These are phyloP conservation scores for Malania oleifera DNA, from an alignment of 164 flowering plant species.

Conservation along the genomic window DNA sequence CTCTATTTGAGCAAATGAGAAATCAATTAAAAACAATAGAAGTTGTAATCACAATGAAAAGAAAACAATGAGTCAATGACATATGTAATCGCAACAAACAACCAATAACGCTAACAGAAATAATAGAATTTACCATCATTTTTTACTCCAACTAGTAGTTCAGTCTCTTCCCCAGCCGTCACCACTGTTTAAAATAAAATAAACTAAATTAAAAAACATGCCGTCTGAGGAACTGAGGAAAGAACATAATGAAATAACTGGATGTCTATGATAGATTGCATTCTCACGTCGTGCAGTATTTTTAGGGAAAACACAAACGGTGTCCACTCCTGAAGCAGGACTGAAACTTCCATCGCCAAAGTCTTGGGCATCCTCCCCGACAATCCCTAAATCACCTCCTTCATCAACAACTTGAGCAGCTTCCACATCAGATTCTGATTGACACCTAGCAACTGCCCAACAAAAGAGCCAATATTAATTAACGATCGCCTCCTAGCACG, in stretches of 20 bases:
- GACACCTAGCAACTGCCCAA: slow-evolving; percentile 61
- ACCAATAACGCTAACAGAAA: background rate
- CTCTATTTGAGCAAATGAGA: too few species aligned
- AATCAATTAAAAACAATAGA: background rate
- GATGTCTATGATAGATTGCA: background rate
- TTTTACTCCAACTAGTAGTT: slow-evolving; percentile 77
- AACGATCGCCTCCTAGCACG: background rate
- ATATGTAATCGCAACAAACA: too few species aligned
- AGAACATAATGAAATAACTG: background rate
- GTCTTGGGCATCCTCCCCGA: slow-evolving; percentile 65
- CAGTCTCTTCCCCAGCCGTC: slow-evolving; percentile 79
- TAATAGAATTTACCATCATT: slow-evolving; percentile 75
- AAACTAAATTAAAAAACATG: slow-evolving; percentile 4
- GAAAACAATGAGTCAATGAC: too few species aligned
- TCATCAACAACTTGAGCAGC: slow-evolving; percentile 43
- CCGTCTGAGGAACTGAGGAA: background rate
- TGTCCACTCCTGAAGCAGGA: slow-evolving; percentile 83
- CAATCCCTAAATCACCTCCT: slow-evolving; percentile 60
- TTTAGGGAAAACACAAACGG: slow-evolving; percentile 79
- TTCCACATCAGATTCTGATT: slow-evolving; percentile 55
- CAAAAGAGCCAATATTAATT: background rate
- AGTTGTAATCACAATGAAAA: background rate
- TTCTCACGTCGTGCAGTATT: slow-evolving; percentile 56
- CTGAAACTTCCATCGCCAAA: slow-evolving; percentile 44
- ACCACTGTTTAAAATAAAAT: slow-evolving; percentile 46